phyloP scores from a whole-genome alignment of 371 early-diverging fungal genomes.

The Fennellomyces sp. region DNA sequence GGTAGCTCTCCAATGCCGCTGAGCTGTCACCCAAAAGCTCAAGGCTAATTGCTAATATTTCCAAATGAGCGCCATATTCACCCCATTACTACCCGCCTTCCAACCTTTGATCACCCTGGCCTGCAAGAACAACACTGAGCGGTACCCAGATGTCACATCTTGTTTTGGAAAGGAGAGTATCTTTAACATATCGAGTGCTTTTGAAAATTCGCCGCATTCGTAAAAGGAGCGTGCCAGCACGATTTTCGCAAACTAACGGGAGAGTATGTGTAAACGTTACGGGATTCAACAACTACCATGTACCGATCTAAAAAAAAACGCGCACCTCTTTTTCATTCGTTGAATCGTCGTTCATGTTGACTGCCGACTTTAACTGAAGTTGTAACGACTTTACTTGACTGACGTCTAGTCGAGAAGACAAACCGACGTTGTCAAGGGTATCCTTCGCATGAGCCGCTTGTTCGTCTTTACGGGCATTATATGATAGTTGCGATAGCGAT shows the following conservation, averaged over 20 bases:
- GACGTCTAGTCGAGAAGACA: constrained; percentile 26
- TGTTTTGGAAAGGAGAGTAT: constrained; percentile 31
- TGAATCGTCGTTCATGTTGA: constrained; percentile 17
- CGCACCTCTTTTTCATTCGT: constrained; percentile 36
- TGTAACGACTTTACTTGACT: constrained; percentile 29
- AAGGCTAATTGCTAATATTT: constrained; percentile 51
- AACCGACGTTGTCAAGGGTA: constrained; percentile 26
- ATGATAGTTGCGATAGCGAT: constrained; percentile 21
- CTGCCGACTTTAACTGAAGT: constrained; percentile 21
- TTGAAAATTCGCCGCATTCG: constrained; percentile 36
- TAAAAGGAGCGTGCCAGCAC: constrained; percentile 43
- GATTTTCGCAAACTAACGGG: constrained; percentile 45
- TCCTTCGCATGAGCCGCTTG: constrained; percentile 10
- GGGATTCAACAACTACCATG: too few species aligned
- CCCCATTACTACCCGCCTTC: too few species aligned
- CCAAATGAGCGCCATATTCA: too few species aligned
- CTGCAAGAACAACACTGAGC: constrained; percentile 50
- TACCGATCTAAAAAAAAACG: constrained; percentile 1
- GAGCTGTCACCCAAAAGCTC: constrained; percentile 54
- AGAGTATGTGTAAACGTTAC: too few species aligned
- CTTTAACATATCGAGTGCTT: constrained; percentile 33
- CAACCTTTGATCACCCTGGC: constrained; percentile 59
- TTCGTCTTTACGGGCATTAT: not conserved
- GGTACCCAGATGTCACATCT: constrained; percentile 51
- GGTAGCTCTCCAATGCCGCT: constrained; percentile 55